Conservation (phyloP, 2,329 filamentous ascomycete genomes). For the Pseudocercospora ulei region DNA sequence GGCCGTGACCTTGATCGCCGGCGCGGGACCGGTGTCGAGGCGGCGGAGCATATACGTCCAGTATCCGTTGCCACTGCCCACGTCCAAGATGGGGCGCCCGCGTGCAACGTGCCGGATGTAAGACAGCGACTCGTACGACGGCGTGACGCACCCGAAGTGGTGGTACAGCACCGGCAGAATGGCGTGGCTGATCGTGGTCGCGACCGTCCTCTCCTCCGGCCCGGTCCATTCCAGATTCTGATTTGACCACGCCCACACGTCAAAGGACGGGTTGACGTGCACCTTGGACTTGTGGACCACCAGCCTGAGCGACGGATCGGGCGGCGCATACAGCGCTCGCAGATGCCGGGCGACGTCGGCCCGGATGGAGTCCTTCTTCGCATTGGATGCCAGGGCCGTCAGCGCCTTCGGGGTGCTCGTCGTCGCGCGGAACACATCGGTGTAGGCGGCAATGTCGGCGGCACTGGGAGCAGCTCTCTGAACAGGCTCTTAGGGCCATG, state of each 20-base stretch:
- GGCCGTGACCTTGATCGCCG: constrained; percentile 42
- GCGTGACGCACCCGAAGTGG: constrained; percentile 65
- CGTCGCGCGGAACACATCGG: constrained; percentile 53
- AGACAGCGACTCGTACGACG: constrained; percentile 56
- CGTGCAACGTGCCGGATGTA: constrained; percentile 49
- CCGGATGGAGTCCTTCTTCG: constrained; percentile 55
- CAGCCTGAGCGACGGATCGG: constrained; percentile 33
- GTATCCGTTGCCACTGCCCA: constrained; percentile 65
- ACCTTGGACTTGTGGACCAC: constrained; percentile 38
- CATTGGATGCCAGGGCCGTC: constrained; percentile 54
- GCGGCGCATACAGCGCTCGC: constrained; percentile 44
- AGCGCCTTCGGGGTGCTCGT: constrained; percentile 54
- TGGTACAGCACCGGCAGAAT: constrained; percentile 65
- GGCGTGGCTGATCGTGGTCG: constrained; percentile 53
- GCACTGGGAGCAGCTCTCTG: constrained; percentile 42
- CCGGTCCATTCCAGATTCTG: constrained; percentile 57
- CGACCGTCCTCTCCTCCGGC: constrained; percentile 46
- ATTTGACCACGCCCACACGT: constrained; percentile 58
- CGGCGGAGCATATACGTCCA: constrained; percentile 62
- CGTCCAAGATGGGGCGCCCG: constrained; percentile 50
- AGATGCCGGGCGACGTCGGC: constrained; percentile 50
- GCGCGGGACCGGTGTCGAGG: constrained; percentile 41
- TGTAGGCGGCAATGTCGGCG: constrained; percentile 57
- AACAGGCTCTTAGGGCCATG: constrained; percentile 18
- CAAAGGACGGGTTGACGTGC: constrained; percentile 55